Evolutionary conservation across 2,329 filamentous ascomycete species (phyloP).

Genomic region (Chalaropsis thielavioides): DNA sequence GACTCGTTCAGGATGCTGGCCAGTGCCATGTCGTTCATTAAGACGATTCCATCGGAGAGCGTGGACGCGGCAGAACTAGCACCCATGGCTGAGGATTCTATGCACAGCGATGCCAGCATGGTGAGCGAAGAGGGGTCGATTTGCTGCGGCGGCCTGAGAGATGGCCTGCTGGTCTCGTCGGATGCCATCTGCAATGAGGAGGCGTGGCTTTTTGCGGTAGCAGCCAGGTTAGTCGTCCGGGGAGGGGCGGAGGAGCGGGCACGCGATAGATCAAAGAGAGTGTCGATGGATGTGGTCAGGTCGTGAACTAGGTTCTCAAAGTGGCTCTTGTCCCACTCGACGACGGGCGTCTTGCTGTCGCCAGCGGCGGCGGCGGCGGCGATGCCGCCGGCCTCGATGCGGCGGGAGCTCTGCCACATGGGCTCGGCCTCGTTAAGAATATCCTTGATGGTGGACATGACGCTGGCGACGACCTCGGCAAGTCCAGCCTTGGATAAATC

Average conservation of each 20-base stretch:
- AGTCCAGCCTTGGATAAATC: constrained; percentile 58
- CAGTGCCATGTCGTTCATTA: constrained; percentile 32
- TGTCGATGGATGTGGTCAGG: constrained; percentile 64
- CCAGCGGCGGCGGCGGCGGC: constrained; percentile 24
- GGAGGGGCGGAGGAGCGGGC: constrained; percentile 38
- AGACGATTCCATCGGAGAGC: constrained; percentile 22
- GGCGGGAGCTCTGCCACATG: constrained; percentile 47
- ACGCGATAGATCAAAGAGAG: constrained; percentile 59
- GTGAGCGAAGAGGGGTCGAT: constrained; percentile 42
- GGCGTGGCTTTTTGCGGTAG: constrained; percentile 13
- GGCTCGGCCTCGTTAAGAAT: constrained; percentile 63
- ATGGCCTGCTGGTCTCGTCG: constrained; percentile 35
- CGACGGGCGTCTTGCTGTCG: constrained; percentile 41
- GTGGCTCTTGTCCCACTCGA: constrained; percentile 54
- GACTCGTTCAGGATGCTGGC: constrained; percentile 13
- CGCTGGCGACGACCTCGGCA: constrained; percentile 62
- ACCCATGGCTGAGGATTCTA: constrained; percentile 6
- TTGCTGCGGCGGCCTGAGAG: constrained; percentile 46
- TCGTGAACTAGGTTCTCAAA: constrained; percentile 64
- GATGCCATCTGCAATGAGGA: constrained; percentile 25
- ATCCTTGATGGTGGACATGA: constrained; percentile 68
- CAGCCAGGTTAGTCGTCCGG: not conserved
- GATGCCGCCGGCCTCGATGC: not conserved
- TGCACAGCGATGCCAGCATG: constrained; percentile 24
- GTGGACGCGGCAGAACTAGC: not conserved